phyloP scores from a whole-genome alignment of 1,284 basidiomycete genomes.

The Apiotrichum siamense region DNA sequence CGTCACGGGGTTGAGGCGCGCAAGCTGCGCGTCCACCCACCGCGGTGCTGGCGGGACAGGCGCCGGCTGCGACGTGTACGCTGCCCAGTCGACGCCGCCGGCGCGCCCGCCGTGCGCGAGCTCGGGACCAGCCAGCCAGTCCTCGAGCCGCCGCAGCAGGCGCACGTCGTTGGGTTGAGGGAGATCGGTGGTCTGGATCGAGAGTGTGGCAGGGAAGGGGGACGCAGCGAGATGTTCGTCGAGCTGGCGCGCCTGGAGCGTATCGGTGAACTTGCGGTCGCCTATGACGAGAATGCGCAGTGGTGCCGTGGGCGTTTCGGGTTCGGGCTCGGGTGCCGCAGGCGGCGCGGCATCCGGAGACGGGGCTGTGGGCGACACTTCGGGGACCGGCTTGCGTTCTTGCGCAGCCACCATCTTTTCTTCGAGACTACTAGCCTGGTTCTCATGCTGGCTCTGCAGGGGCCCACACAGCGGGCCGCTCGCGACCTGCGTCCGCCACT shows the following conservation, averaged over 20 bases:
- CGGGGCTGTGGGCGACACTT: background rate
- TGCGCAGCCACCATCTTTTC: slow-evolving; percentile 13
- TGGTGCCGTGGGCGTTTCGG: slow-evolving; percentile 43
- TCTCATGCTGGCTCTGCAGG: no score
- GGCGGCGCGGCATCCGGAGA: background rate
- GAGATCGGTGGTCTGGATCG: slow-evolving; percentile 38
- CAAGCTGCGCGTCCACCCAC: background rate
- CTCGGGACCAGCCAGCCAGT: slow-evolving; percentile 18
- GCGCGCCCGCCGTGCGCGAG: slow-evolving; percentile 15
- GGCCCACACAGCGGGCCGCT: slow-evolving; percentile 32
- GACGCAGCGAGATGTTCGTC: slow-evolving; percentile 23
- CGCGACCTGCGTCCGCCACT: slow-evolving; percentile 26
- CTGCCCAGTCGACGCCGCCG: slow-evolving; percentile 9
- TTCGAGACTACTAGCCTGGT: slow-evolving; percentile 2
- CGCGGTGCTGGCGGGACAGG: background rate
- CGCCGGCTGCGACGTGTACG: background rate
- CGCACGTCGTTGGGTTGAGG: slow-evolving; percentile 39
- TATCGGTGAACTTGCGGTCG: slow-evolving; percentile 84
- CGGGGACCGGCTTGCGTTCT: background rate
- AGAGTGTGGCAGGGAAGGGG: slow-evolving; percentile 4
- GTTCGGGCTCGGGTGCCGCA: background rate
- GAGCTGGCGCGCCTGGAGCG: slow-evolving; percentile 72
- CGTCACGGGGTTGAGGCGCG: background rate
- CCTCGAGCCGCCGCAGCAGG: slow-evolving; percentile 41
- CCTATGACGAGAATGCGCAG: slow-evolving; percentile 67